phyloP scores from a whole-genome alignment of 2,329 filamentous ascomycete species.

The Penicillium sclerotiorum region DNA sequence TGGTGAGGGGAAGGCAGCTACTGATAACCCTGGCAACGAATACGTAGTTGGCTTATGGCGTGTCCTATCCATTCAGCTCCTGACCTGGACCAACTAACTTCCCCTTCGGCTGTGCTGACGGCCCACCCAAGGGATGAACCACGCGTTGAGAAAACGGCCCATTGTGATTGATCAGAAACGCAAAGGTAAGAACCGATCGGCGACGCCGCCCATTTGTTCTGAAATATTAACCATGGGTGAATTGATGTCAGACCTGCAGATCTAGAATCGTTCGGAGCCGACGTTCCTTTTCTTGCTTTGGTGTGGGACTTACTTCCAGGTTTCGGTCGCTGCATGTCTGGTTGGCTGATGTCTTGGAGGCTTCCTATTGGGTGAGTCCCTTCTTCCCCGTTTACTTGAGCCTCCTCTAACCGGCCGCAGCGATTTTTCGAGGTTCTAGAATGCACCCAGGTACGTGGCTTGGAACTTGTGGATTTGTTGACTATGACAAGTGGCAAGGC shows the following conservation, averaged over 20 bases:
- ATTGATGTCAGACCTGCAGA: constrained; percentile 12
- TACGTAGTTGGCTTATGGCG: constrained; percentile 1
- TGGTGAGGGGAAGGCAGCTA: not conserved
- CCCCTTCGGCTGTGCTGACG: not conserved
- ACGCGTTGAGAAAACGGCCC: not conserved
- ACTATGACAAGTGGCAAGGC: no score
- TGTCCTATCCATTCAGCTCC: not conserved
- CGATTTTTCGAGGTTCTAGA: no score
- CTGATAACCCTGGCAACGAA: not conserved
- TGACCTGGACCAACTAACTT: not conserved
- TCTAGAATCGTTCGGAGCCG: constrained; percentile 12
- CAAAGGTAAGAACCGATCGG: constrained; percentile 2
- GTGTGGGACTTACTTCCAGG: not conserved
- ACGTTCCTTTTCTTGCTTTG: no score
- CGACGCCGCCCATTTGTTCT: not conserved
- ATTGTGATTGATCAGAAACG: constrained; percentile 3
- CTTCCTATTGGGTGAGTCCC: no score
- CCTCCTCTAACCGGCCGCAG: no score
- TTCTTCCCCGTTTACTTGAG: no score
- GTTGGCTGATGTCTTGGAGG: not conserved
- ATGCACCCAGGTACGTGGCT: no score
- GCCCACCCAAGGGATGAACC: constrained; percentile 2
- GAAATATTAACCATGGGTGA: constrained; percentile 9
- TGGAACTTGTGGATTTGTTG: no score
- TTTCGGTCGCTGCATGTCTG: not conserved